Conservation (phyloP, 148 eudicot genomes). For the Rhododendron ovatum region DNA sequence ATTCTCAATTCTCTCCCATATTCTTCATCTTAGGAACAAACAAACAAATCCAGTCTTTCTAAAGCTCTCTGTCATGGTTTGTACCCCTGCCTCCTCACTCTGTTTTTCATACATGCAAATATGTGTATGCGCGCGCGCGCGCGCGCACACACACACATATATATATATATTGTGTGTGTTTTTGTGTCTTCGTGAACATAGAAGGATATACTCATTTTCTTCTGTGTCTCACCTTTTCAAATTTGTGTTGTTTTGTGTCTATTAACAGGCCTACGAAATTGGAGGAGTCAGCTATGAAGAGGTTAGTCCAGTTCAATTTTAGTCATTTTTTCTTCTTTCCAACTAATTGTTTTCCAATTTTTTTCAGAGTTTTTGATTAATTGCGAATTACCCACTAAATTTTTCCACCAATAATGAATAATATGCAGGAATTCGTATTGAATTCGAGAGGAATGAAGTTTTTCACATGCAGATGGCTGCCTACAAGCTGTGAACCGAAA, state of each 20-base stretch:
- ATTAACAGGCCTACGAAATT: slow-evolving; percentile 10
- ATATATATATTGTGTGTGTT: too few relatives aligned
- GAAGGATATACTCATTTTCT: not conserved
- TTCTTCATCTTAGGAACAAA: not conserved
- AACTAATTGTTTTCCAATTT: not conserved
- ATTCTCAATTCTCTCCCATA: not conserved
- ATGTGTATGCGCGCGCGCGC: too few relatives aligned
- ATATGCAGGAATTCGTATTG: not conserved
- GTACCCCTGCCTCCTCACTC: not conserved
- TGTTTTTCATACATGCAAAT: not conserved
- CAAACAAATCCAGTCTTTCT: not conserved
- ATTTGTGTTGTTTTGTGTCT: not conserved
- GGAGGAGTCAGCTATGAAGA: slow-evolving; percentile 9
- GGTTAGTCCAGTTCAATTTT: slow-evolving; percentile 7
- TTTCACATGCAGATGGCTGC: not conserved
- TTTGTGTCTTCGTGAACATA: not conserved
- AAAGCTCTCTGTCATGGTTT: not conserved
- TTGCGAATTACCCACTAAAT: not conserved
- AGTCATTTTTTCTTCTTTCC: not conserved
- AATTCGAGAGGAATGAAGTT: slow-evolving; percentile 4
- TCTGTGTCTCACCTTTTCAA: not conserved
- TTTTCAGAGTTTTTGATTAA: not conserved
- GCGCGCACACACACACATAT: too few relatives aligned
- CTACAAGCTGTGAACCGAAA: not conserved
- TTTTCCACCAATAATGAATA: not conserved